Percentiles rank a stretch among this genome's conserved stretches.
phyloP scores from a whole-genome alignment of 352 stramenopile genomes.

The Phytophthora vignae region DNA sequence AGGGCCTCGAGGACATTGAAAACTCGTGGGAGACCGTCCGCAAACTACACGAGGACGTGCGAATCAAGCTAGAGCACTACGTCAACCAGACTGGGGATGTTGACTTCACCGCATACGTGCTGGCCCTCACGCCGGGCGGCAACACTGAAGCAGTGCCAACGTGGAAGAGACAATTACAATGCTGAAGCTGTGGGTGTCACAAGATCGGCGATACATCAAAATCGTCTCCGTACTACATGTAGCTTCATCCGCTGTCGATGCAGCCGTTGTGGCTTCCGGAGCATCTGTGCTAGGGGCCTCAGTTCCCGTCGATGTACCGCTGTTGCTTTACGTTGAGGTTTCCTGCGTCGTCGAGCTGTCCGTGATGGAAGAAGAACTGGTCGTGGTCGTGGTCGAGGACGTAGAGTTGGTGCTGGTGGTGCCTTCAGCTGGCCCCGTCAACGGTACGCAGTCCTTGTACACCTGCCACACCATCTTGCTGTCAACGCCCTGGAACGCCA shows the following conservation, averaged over 20 bases:
- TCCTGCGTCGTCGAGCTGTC: conserved; percentile 4
- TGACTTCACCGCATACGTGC: no score
- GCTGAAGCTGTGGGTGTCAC: no score
- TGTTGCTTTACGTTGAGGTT: conserved; percentile 10
- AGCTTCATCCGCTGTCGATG: conserved; percentile 5
- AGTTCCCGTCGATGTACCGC: conserved; percentile 13
- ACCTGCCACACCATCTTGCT: conserved; percentile 38
- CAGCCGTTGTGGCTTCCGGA: conserved; percentile 5
- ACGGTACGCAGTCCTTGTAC: conserved; percentile 40
- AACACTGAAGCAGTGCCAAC: no score
- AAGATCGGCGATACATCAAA: no score
- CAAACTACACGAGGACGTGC: no score
- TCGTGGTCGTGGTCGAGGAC: conserved; percentile 9
- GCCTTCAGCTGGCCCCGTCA: conserved; percentile 21
- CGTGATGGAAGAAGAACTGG: conserved; percentile 2
- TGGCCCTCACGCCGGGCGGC: no score
- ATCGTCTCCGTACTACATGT: background rate
- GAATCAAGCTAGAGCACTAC: no score
- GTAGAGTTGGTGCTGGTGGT: conserved; percentile 33
- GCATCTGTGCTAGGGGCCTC: conserved; percentile 15
- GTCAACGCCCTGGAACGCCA: conserved; percentile 35
- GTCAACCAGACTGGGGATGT: no score
- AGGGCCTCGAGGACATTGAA: no score
- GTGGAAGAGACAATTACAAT: no score
- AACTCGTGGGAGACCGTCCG: no score